Evolutionary conservation across 2,329 filamentous ascomycete species (phyloP).

Genomic region (Torrubiella hemipterigena): DNA sequence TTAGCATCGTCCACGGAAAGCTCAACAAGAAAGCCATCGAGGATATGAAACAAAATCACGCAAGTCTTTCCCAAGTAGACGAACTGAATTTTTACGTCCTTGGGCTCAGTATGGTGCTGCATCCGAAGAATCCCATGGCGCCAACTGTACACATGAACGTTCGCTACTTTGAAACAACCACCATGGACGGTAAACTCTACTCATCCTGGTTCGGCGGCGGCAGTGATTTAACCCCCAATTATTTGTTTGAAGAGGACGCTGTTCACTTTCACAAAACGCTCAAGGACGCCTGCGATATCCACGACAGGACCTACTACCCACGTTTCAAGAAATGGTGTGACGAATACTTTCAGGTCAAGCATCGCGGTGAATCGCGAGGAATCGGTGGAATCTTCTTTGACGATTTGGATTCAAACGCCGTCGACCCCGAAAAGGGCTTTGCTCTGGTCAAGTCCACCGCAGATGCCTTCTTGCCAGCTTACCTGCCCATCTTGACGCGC

Average conservation of each 20-base stretch:
- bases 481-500: constrained; percentile 76
- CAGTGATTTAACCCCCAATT: constrained; percentile 83
- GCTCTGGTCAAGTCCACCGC: constrained; percentile 79
- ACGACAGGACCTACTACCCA: constrained; percentile 85
- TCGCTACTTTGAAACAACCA: constrained; percentile 93
- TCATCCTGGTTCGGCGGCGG: constrained; percentile 99
- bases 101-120: constrained; percentile 83
- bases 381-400: constrained; percentile 98
- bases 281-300: constrained; percentile 85
- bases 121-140: constrained; percentile 91
- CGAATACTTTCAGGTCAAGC: constrained; percentile 90
- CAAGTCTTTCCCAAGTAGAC: constrained; percentile 70
- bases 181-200: constrained; percentile 66
- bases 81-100: constrained; percentile 91
- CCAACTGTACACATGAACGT: constrained; percentile 98
- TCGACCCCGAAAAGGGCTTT: constrained; percentile 81
- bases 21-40: constrained; percentile 77
- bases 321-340: constrained; percentile 98
- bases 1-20: constrained; percentile 86
- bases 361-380: constrained; percentile 75
- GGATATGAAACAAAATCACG: constrained; percentile 92
- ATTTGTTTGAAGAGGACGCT: constrained; percentile 93
- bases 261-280: constrained; percentile 93
- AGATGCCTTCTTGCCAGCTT: constrained; percentile 78
- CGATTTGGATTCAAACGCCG: constrained; percentile 78